Evolutionary conservation across 768 basidiomycete genomes (phyloP).

Genomic region (Serendipita sp.): DNA sequence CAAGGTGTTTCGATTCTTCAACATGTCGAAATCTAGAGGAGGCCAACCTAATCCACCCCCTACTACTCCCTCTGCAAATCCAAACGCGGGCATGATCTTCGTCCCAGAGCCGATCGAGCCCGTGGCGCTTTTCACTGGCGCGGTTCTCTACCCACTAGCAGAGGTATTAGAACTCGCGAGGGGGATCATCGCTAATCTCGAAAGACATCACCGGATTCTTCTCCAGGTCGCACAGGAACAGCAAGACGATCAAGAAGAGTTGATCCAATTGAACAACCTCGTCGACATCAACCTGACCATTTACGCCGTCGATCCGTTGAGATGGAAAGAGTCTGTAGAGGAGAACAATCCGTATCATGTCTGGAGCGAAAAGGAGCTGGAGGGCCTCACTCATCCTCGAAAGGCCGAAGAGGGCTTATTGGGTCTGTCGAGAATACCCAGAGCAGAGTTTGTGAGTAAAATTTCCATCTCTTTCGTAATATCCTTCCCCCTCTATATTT

Average conservation of each 20-base stretch:
- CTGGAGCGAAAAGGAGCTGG: neutral
- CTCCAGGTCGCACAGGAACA: neutral
- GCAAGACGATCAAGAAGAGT: neutral
- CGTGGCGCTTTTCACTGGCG: neutral
- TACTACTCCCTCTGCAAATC: neutral
- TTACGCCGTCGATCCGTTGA: neutral
- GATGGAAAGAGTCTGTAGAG: neutral
- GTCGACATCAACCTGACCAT: neutral
- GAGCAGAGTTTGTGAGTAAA: neutral
- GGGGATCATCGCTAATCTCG: neutral
- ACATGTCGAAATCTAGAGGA: no score
- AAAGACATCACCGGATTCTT: neutral
- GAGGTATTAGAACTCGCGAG: neutral
- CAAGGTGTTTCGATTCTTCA: no score
- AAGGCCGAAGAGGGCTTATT: constrained; percentile 1
- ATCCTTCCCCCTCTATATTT: neutral
- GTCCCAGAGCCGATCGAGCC: neutral
- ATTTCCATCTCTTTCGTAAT: neutral
- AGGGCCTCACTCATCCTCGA: neutral
- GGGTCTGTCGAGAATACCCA: neutral
- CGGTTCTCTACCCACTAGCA: neutral
- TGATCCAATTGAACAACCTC: neutral
- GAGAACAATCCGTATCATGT: neutral
- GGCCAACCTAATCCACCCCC: neutral
- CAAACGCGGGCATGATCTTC: neutral